Evolutionary conservation across 2,329 filamentous ascomycete genomes (phyloP).

Genomic region (Aspergillus cejpii): DNA sequence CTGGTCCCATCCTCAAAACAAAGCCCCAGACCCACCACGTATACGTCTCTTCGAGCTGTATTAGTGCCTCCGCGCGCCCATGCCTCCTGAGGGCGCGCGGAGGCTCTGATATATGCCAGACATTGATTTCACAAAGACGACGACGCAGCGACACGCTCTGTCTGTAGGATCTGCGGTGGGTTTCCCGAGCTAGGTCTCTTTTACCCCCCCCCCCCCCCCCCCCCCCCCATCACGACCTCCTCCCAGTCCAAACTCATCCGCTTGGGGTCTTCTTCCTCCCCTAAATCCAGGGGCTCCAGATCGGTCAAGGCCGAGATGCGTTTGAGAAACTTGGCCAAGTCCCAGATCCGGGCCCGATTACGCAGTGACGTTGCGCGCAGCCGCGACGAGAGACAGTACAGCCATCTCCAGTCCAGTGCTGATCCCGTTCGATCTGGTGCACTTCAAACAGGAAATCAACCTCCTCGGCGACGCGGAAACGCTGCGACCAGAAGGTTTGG

Average conservation of each 20-base stretch:
- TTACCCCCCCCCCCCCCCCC: no score
- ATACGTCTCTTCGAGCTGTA: background rate
- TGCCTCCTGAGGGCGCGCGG: no score
- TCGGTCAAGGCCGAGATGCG: background rate
- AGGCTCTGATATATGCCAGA: background rate
- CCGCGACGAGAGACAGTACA: background rate
- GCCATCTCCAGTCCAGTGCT: background rate
- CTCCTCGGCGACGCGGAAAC: background rate
- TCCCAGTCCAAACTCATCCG: no score
- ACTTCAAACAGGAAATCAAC: background rate
- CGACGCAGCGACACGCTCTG: background rate
- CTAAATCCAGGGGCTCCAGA: no score
- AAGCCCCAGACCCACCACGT: background rate
- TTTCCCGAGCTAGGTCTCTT: fast-evolving
- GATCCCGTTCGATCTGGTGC: background rate
- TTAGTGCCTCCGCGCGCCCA: no score
- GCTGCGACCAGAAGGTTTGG: background rate
- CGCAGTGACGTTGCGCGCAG: background rate
- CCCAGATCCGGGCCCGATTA: background rate
- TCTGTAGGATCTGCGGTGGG: background rate
- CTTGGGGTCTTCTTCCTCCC: no score
- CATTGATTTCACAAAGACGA: background rate
- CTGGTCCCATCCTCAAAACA: background rate
- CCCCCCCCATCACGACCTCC: no score
- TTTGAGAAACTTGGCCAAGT: background rate